Conservation (phyloP, 148 eudicot genomes). For the Limonium bicolor region DNA sequence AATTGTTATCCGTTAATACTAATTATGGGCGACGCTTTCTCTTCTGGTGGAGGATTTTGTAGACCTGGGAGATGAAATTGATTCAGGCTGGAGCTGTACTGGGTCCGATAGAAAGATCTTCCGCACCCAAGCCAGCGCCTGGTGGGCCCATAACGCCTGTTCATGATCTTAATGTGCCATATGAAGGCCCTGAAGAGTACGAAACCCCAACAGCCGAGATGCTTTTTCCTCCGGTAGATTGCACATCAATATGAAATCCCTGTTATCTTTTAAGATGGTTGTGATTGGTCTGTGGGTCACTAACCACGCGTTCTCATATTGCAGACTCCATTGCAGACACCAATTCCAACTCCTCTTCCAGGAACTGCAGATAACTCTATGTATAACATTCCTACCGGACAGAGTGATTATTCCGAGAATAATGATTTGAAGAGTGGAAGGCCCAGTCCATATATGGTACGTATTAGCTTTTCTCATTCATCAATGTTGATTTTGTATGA, state of each 20-base stretch:
- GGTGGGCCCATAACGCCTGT: slow-evolving; percentile 57
- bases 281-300: not conserved
- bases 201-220: slow-evolving; percentile 97
- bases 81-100: slow-evolving; percentile 74
- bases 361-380: slow-evolving; percentile 68
- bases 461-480: not conserved
- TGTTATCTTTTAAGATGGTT: too few relatives aligned
- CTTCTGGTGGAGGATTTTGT: slow-evolving; percentile 1
- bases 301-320: slow-evolving; percentile 1
- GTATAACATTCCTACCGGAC: slow-evolving; percentile 71
- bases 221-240: slow-evolving; percentile 86
- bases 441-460: slow-evolving; percentile 80
- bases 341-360: slow-evolving; percentile 73
- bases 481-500: too few relatives aligned
- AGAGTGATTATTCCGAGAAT: slow-evolving; percentile 42
- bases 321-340: slow-evolving; percentile 74
- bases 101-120: slow-evolving; percentile 59
- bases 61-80: slow-evolving; percentile 96
- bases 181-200: slow-evolving; percentile 89
- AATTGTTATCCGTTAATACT: not conserved
- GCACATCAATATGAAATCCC: too few relatives aligned
- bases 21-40: not conserved
- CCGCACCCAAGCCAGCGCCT: slow-evolving; percentile 21
- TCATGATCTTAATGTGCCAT: slow-evolving; percentile 93
- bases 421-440: slow-evolving; percentile 50